Percentiles rank a stretch among this genome's conserved stretches.
Conservation (phyloP, 768 basidiomycete species). For the Lyophyllum shimeji region DNA sequence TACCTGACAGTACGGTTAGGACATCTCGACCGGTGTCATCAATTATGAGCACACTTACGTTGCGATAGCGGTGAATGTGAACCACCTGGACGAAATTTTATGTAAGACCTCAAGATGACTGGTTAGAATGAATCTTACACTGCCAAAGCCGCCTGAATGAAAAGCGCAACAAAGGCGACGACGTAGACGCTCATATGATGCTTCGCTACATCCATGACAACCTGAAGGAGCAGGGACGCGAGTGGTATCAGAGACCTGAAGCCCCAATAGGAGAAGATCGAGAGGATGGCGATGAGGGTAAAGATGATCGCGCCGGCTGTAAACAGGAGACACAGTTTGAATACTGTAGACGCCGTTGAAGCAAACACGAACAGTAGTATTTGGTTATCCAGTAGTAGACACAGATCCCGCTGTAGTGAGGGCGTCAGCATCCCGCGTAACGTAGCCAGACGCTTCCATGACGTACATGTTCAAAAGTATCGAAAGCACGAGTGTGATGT, state of each 20-base stretch:
- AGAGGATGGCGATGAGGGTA: conserved; percentile 75
- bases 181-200: conserved; percentile 67
- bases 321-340: not conserved
- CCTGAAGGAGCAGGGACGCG: conserved; percentile 74
- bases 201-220: conserved; percentile 78
- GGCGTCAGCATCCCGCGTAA: not conserved
- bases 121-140: conserved; percentile 45
- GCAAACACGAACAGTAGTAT: conserved; percentile 57
- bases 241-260: conserved; percentile 74
- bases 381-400: conserved; percentile 73
- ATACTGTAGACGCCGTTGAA: not conserved
- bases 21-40: not conserved
- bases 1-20: conserved; percentile 33
- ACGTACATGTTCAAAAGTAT: conserved; percentile 64
- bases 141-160: conserved; percentile 68
- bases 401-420: conserved; percentile 57
- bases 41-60: conserved; percentile 40
- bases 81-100: conserved; percentile 51
- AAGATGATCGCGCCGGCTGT: conserved; percentile 83
- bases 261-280: conserved; percentile 73
- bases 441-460: not conserved
- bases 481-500: conserved; percentile 66
- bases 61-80: conserved; percentile 73
- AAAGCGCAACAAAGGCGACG: conserved; percentile 71
- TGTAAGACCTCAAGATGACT: not conserved